phyloP scores from a whole-genome alignment of 2,329 filamentous ascomycete species.

The Aspergillus piperis region DNA sequence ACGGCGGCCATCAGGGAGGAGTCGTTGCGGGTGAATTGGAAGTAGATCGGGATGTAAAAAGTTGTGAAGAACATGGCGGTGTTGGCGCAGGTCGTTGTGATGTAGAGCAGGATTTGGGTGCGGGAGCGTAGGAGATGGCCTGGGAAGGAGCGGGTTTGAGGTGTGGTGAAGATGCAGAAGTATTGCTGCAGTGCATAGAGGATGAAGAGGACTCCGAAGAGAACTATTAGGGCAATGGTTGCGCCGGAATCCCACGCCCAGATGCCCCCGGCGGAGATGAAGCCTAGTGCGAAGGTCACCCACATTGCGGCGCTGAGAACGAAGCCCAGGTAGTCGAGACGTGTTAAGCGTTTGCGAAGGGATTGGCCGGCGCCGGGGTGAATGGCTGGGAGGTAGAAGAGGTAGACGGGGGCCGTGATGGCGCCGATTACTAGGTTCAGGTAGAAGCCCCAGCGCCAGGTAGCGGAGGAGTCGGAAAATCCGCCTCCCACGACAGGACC shows the following conservation, averaged over 20 bases:
- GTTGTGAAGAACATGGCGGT: slow-evolving; percentile 41
- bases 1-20: slow-evolving; percentile 31
- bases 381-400: slow-evolving; percentile 45
- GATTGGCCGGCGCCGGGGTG: slow-evolving; percentile 26
- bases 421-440: slow-evolving; percentile 58
- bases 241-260: slow-evolving; percentile 51
- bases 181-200: slow-evolving; percentile 51
- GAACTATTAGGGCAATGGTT: slow-evolving; percentile 16
- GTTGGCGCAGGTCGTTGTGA: slow-evolving; percentile 40
- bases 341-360: slow-evolving; percentile 25
- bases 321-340: slow-evolving; percentile 52
- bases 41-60: slow-evolving; percentile 59
- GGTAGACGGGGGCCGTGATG: slow-evolving; percentile 44
- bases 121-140: slow-evolving; percentile 46
- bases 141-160: slow-evolving; percentile 51
- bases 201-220: slow-evolving; percentile 49
- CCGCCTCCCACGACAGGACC: slow-evolving; percentile 15
- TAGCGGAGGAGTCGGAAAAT: slow-evolving; percentile 19
- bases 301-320: slow-evolving; percentile 48
- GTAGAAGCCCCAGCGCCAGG: slow-evolving; percentile 52
- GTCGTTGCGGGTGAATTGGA: slow-evolving; percentile 54
- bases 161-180: slow-evolving; percentile 47
- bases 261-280: slow-evolving; percentile 53
- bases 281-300: slow-evolving; percentile 47
- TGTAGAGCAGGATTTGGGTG: slow-evolving; percentile 46